Percentiles rank a stretch among this genome's conserved stretches.
These are phyloP conservation scores for Cyamopsis tetragonoloba DNA, from an alignment of 306 rosid genomes.

Conservation along the genomic window DNA sequence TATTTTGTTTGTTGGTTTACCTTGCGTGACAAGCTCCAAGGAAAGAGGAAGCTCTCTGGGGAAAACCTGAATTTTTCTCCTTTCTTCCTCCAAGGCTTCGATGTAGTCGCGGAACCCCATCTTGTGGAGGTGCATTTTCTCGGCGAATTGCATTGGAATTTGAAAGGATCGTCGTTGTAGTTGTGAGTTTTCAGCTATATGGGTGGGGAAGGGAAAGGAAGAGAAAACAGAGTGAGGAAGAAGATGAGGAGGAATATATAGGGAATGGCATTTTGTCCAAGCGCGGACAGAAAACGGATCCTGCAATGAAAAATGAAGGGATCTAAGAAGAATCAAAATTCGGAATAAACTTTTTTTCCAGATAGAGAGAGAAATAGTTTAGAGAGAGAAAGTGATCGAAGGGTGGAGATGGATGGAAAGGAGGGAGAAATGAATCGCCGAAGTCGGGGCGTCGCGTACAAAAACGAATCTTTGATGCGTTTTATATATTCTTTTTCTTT, in stretches of 20 bases:
- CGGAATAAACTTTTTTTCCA: conserved; percentile 61
- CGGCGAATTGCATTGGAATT: conserved; percentile 14
- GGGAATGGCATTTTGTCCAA: conserved; percentile 25
- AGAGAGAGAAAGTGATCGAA: conserved; percentile 14
- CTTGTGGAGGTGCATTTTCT: conserved; percentile 50
- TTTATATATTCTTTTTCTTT: conserved; percentile 4
- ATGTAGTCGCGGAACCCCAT: conserved; percentile 55
- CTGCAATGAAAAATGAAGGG: conserved; percentile 48
- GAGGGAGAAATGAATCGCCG: conserved; percentile 37
- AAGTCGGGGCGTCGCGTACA: conserved; percentile 91
- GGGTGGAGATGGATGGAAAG: conserved; percentile 22
- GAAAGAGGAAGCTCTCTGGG: conserved; percentile 81
- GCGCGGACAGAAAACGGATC: conserved; percentile 47
- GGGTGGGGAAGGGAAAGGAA: not conserved
- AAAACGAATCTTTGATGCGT: conserved; percentile 53
- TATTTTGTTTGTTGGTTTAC: conserved; percentile 20
- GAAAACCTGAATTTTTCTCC: conserved; percentile 64
- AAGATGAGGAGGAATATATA: conserved; percentile 29
- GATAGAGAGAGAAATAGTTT: not conserved
- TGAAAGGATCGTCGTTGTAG: not conserved
- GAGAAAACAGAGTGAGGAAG: conserved; percentile 9
- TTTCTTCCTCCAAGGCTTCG: conserved; percentile 61
- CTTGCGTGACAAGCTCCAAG: conserved; percentile 72
- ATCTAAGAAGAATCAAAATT: conserved; percentile 65
- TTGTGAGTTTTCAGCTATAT: not conserved